phyloP scores from a whole-genome alignment of 495 filamentous ascomycete species.

The Penicillium macrosclerotiorum region DNA sequence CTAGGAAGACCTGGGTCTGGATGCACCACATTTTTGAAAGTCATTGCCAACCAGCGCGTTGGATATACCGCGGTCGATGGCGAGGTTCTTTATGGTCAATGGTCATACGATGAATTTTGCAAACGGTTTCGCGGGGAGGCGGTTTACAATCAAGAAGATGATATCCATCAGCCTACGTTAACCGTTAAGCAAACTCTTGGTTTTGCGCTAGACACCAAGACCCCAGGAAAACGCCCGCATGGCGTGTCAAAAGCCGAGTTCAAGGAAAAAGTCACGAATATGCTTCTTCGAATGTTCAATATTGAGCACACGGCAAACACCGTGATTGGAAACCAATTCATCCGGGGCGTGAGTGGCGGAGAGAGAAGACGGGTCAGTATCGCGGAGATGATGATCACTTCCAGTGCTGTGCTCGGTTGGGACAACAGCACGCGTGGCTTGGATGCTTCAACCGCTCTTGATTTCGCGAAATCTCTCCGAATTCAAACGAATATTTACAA shows the following conservation, averaged over 20 bases:
- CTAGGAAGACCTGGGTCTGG: conserved; percentile 83
- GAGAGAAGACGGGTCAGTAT: conserved; percentile 67
- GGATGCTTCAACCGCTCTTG: conserved; percentile 79
- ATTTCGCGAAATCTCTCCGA: conserved; percentile 67
- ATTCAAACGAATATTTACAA: conserved; percentile 78
- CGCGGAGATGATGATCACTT: conserved; percentile 64
- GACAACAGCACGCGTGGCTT: conserved; percentile 84
- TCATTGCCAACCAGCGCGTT: conserved; percentile 75
- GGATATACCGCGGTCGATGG: conserved; percentile 77
- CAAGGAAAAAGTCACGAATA: conserved; percentile 65
- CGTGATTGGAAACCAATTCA: conserved; percentile 74
- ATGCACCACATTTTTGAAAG: conserved; percentile 85
- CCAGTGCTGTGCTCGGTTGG: conserved; percentile 71
- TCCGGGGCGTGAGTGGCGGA: conserved; percentile 80
- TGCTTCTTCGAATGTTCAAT: conserved; percentile 83
- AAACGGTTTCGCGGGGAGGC: conserved; percentile 75
- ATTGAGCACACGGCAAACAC: conserved; percentile 82
- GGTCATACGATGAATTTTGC: conserved; percentile 56
- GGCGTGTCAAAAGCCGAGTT: conserved; percentile 66
- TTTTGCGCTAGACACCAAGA: conserved; percentile 80
- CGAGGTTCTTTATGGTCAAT: conserved; percentile 77
- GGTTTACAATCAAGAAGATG: conserved; percentile 85
- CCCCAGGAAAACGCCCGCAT: conserved; percentile 67
- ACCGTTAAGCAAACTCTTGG: conserved; percentile 81
- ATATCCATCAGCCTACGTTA: conserved; percentile 76